These are phyloP conservation scores for Elaeis oleifera DNA, from an alignment of 202 grass and related monocot genomes.

Conservation along the genomic window DNA sequence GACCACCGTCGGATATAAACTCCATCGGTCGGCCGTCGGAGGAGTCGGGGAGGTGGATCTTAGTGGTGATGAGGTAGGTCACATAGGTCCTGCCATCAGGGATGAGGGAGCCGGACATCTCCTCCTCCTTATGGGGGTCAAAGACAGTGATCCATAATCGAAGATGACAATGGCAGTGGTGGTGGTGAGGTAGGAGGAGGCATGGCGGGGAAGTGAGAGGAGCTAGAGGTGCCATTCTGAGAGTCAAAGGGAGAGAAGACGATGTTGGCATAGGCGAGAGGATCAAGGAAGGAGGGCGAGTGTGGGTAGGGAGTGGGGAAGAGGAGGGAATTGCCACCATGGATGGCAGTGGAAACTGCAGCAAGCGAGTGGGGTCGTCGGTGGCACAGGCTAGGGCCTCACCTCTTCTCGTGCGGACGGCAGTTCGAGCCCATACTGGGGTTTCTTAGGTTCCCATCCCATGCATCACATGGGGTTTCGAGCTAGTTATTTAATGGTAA, in stretches of 20 bases:
- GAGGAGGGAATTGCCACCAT: slow-evolving; percentile 63
- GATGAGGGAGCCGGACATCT: slow-evolving; percentile 43
- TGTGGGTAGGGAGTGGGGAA: slow-evolving; percentile 29
- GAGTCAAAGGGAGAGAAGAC: slow-evolving; percentile 13
- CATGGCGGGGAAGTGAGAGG: not conserved
- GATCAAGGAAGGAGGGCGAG: not conserved
- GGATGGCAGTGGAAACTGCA: slow-evolving; percentile 22
- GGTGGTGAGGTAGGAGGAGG: not conserved
- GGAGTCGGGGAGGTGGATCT: not conserved
- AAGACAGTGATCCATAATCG: slow-evolving; percentile 60
- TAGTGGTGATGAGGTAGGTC: slow-evolving; percentile 52
- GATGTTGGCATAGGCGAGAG: slow-evolving; percentile 11
- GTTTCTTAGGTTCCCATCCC: no score
- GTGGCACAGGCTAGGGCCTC: slow-evolving; percentile 32
- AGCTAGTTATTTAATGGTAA: no score
- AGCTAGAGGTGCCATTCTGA: not conserved
- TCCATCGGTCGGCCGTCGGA: slow-evolving; percentile 23
- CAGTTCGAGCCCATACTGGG: not conserved
- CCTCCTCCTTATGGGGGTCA: slow-evolving; percentile 74
- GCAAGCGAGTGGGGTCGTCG: slow-evolving; percentile 27
- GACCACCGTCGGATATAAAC: slow-evolving; percentile 5
- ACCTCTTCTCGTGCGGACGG: slow-evolving; percentile 31
- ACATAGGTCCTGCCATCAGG: slow-evolving; percentile 52
- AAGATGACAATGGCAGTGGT: not conserved
- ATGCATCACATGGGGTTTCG: no score